Evolutionary conservation across 2,329 filamentous ascomycete genomes (phyloP), one percentile per base, ranked within the genome.

Genomic region (Coniochaeta prunicola): DNA sequence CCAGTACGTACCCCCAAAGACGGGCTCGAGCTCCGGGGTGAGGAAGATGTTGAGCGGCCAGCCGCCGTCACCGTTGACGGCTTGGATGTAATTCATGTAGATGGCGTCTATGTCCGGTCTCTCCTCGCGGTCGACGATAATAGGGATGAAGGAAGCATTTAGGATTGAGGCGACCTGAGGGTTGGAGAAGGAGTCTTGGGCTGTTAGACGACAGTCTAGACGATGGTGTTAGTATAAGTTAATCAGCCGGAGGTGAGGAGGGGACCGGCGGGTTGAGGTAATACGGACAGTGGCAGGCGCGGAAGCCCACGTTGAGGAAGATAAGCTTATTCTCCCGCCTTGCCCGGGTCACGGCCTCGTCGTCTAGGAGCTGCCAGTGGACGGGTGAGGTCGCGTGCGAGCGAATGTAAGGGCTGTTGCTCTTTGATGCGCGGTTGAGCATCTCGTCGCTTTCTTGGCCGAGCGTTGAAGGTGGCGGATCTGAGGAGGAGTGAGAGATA

Each of bases 41-140:
- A 97, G 81, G 70, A 99, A 97, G n/a, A 96, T 87, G 69, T 97
- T 97, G 61, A 97, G 76, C 1, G 94, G 94, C 92, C 94, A 97
- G 40, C 94, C 94, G 10, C 92, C 93, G 1, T 85, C 88, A 21
- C 90, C 92, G 60, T 89, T 96, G 12, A 94, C 93, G 1, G 93
- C 93, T 71, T 97, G 92, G 42, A 96, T 88, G 72, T 96, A 99
- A 76, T 96, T 96, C 91, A 97, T 97, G 73, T 97, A 97, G 64
- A 97, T 92, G 62, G 90, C 87, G 69, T 99, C 94, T 63, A 97
- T 86, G 69, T 97, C 92, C 9, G 93, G 93, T 28, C 93, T 86
- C 74, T 96, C 91, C 74, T 99, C 94, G 61, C 92, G 86, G 73
- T 99, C 94, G 68, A 97, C 84, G 66, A 97, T 89, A 71, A 97